A percentile compares a stretch with the other conserved stretches of the same genome.
Conservation (phyloP, 2,329 filamentous ascomycete species). For the Fusarium albosuccineum region DNA sequence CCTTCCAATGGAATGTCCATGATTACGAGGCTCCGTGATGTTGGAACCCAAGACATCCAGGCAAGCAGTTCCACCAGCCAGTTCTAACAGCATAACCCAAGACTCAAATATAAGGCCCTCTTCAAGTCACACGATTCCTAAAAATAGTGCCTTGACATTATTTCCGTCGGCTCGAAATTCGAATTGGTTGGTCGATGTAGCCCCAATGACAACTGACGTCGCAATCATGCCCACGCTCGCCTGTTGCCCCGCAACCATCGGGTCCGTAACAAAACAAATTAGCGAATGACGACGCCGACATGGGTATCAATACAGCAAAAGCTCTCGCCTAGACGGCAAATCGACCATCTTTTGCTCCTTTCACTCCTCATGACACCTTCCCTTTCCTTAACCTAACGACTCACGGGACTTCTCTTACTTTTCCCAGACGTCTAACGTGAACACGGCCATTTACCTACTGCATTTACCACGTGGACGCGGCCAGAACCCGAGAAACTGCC, state of each 20-base stretch:
- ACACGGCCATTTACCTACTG: slow-evolving; percentile 1
- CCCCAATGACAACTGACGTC: slow-evolving; percentile 19
- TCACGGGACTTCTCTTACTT: not conserved
- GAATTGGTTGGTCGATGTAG: too few relatives aligned
- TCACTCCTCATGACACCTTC: slow-evolving; percentile 1
- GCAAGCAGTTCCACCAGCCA: too few relatives aligned
- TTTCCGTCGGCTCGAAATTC: too few relatives aligned
- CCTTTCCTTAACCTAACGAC: not conserved
- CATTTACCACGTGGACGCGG: not conserved
- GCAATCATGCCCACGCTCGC: slow-evolving; percentile 19
- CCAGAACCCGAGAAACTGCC: slow-evolving; percentile 20
- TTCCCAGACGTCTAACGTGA: not conserved
- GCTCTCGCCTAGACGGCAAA: slow-evolving; percentile 11
- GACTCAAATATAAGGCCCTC: too few relatives aligned
- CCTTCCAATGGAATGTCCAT: too few relatives aligned
- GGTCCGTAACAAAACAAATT: slow-evolving; percentile 43
- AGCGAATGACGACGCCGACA: slow-evolving; percentile 39
- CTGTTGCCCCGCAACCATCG: slow-evolving; percentile 44
- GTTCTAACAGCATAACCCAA: too few relatives aligned
- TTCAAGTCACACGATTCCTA: too few relatives aligned
- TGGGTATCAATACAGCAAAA: slow-evolving; percentile 20
- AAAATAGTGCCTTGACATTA: too few relatives aligned
- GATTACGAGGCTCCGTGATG: too few relatives aligned
- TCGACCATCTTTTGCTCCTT: not conserved
- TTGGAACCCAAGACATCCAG: too few relatives aligned